These are phyloP conservation scores for Cylindrotheca closterium DNA, from an alignment of 108 stramenopile species.

Conservation along the genomic window DNA sequence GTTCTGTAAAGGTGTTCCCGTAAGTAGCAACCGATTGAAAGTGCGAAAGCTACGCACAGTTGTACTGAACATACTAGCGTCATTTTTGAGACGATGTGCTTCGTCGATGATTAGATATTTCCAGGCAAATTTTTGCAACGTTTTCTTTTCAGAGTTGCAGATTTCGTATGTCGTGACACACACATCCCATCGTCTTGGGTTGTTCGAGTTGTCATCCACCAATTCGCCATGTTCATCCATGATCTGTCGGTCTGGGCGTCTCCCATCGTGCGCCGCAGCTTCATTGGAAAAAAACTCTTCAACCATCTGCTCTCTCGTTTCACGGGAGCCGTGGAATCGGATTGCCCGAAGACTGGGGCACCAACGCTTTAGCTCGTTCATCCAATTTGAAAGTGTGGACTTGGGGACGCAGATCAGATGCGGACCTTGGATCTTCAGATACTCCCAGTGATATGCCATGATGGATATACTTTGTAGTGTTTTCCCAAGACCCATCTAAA, in stretches of 20 bases:
- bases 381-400: constrained; percentile 98
- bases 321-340: constrained; percentile 90
- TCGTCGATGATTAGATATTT: constrained; percentile 98
- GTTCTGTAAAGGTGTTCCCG: constrained; percentile 98
- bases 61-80: constrained; percentile 84
- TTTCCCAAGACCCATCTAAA: constrained; percentile 85
- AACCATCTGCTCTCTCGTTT: constrained; percentile 80
- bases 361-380: constrained; percentile 96
- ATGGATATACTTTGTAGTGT: constrained; percentile 98
- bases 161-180: constrained; percentile 98
- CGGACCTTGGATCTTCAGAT: constrained; percentile 75
- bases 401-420: constrained; percentile 98
- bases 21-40: constrained; percentile 92
- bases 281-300: constrained; percentile 73
- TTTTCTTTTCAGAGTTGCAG: constrained; percentile 83
- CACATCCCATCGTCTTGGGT: constrained; percentile 90
- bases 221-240: constrained; percentile 66
- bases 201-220: constrained; percentile 83
- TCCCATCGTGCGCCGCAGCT: constrained; percentile 79
- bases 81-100: constrained; percentile 98
- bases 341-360: constrained; percentile 89
- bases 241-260: constrained; percentile 67
- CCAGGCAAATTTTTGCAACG: constrained; percentile 90
- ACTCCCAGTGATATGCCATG: constrained; percentile 83
- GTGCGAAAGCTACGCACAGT: constrained; percentile 90